phyloP scores from a whole-genome alignment of 306 rosid genomes.

The Acacia confusa region DNA sequence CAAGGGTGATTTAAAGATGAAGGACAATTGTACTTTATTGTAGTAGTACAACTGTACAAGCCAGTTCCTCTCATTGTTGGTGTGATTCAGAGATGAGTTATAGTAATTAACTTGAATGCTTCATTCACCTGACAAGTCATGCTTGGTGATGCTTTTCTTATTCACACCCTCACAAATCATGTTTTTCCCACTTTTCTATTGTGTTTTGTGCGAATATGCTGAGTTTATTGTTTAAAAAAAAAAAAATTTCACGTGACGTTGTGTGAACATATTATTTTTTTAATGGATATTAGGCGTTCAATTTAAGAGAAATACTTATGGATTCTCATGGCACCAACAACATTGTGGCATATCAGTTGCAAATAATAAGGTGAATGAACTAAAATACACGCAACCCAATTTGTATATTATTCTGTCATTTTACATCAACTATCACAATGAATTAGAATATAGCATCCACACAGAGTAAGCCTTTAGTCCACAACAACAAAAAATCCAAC shows the following conservation, averaged over 20 bases:
- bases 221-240: no score
- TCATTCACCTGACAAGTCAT: constrained; percentile 31
- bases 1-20: background rate
- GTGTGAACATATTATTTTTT: no score
- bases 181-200: no score
- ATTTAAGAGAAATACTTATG: no score
- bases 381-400: constrained; percentile 21
- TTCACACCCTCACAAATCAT: no score
- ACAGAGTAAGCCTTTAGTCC: background rate
- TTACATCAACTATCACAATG: constrained; percentile 2
- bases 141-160: no score
- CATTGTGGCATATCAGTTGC: no score
- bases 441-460: constrained; percentile 17
- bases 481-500: constrained; percentile 17
- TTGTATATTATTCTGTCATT: background rate
- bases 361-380: constrained; percentile 2
- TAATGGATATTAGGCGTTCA: no score
- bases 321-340: no score
- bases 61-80: background rate
- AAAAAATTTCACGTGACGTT: no score
- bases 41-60: background rate
- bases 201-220: no score
- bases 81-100: background rate
- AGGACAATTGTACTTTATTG: background rate
- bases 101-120: constrained; percentile 12